These are phyloP conservation scores for Trypanosoma rangeli DNA, from an alignment of 208 protist species.

Conservation along the genomic window DNA sequence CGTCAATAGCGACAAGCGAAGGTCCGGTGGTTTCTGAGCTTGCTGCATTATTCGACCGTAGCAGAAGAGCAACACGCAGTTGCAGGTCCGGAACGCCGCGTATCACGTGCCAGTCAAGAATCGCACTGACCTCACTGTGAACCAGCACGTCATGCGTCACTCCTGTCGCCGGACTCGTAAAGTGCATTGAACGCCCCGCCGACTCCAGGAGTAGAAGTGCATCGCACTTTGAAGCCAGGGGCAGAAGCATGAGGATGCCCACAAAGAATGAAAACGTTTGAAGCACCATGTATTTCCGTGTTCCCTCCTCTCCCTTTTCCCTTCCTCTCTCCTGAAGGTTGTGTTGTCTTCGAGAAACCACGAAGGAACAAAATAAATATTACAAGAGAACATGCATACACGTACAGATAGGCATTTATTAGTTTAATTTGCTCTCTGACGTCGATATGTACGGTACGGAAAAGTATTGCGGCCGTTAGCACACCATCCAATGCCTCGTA, in stretches of 20 bases:
- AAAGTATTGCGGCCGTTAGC: no score
- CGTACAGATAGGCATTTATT: no score
- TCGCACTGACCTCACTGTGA: slow-evolving; percentile 10
- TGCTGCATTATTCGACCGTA: slow-evolving; percentile 4
- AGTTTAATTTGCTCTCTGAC: no score
- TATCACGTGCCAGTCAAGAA: slow-evolving; percentile 30
- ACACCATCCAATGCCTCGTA: no score
- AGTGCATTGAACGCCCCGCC: slow-evolving; percentile 8
- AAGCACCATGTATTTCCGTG: background rate
- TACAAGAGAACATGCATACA: no score
- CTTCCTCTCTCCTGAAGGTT: background rate
- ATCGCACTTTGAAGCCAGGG: slow-evolving; percentile 3
- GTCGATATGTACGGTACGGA: no score
- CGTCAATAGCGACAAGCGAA: slow-evolving; percentile 14
- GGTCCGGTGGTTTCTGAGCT: slow-evolving; percentile 2
- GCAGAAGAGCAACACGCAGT: slow-evolving; percentile 23
- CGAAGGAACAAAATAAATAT: no score
- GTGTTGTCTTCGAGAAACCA: background rate
- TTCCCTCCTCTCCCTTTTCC: background rate
- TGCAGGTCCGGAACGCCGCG: slow-evolving; percentile 1
- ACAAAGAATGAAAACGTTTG: background rate
- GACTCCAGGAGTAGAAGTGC: slow-evolving; percentile 20
- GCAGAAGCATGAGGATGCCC: background rate
- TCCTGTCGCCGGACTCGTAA: slow-evolving; percentile 4
- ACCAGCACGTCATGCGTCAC: slow-evolving; percentile 4